Conservation (phyloP, 2,329 filamentous ascomycete genomes). For the Nemania sp. region DNA sequence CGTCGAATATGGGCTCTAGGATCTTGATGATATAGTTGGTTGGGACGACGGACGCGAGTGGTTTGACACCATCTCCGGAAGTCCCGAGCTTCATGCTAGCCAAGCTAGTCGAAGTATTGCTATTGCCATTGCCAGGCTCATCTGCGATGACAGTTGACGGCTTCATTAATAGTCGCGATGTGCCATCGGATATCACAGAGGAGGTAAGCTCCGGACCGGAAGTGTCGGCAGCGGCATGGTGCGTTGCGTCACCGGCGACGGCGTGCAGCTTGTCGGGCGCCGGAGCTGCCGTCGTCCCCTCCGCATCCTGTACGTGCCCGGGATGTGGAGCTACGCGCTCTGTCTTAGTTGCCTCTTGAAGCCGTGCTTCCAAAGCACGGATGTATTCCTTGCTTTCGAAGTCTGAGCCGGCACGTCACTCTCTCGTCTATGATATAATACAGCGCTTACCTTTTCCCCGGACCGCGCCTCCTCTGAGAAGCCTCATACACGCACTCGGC, state of each 20-base stretch:
- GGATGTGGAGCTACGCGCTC: neutral
- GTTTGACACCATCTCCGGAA: neutral
- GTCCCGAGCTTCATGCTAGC: neutral
- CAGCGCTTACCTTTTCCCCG: conserved; percentile 5
- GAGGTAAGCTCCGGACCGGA: too few relatives aligned
- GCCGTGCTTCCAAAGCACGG: conserved; percentile 11
- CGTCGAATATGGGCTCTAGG: conserved; percentile 12
- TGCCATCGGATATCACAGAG: too few relatives aligned
- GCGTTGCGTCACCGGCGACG: too few relatives aligned
- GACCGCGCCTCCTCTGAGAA: conserved; percentile 9
- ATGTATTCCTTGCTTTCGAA: conserved; percentile 14
- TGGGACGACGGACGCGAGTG: neutral
- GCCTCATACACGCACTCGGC: conserved; percentile 10
- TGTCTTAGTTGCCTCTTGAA: neutral
- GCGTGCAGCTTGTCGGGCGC: neutral
- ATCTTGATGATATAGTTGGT: conserved; percentile 4
- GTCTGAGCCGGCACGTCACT: neutral
- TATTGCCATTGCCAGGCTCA: neutral
- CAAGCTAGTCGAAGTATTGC: neutral
- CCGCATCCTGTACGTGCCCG: neutral
- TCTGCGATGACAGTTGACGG: too few relatives aligned
- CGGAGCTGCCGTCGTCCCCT: neutral
- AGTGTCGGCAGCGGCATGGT: too few relatives aligned
- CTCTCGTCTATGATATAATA: neutral
- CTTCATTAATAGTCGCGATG: too few relatives aligned